These are phyloP conservation scores for Sarcomyxa edulis DNA, from an alignment of 768 basidiomycete species.

Conservation along the genomic window DNA sequence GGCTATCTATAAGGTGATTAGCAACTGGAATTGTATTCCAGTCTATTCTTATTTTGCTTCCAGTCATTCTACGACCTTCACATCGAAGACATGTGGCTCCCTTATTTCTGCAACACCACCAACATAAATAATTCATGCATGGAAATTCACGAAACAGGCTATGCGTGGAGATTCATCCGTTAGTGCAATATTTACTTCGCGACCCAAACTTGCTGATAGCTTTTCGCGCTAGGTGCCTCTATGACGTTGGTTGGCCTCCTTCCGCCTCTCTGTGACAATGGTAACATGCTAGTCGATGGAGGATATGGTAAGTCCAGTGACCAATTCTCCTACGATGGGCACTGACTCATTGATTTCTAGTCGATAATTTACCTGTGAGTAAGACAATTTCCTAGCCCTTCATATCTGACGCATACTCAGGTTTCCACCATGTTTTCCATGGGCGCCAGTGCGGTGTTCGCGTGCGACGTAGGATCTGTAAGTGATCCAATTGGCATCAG, in stretches of 20 bases:
- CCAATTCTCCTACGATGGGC: background rate
- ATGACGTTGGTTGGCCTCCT: constrained; percentile 96
- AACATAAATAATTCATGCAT: constrained; percentile 95
- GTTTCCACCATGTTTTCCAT: constrained; percentile 89
- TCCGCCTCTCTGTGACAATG: constrained; percentile 92
- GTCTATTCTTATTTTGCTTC: constrained; percentile 1
- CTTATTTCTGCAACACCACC: constrained; percentile 96
- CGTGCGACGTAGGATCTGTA: constrained; percentile 89
- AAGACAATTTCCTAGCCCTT: background rate
- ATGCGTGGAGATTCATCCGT: constrained; percentile 95
- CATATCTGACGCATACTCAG: constrained; percentile 28
- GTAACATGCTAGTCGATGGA: constrained; percentile 87
- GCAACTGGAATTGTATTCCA: background rate
- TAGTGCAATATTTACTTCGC: constrained; percentile 17
- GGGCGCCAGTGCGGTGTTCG: constrained; percentile 88
- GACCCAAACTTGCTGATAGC: constrained; percentile 3
- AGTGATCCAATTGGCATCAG: constrained; percentile 18
- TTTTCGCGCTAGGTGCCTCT: constrained; percentile 65
- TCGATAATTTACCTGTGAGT: constrained; percentile 84
- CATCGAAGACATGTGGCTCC: constrained; percentile 98
- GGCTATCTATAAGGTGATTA: constrained; percentile 77
- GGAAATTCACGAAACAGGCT: constrained; percentile 98
- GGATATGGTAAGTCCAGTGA: constrained; percentile 67
- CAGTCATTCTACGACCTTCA: constrained; percentile 92
- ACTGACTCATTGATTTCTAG: constrained; percentile 29